Base-by-base conservation (phyloP, 1,284 basidiomycete genomes). In the Inonotus hispidus region DNA sequence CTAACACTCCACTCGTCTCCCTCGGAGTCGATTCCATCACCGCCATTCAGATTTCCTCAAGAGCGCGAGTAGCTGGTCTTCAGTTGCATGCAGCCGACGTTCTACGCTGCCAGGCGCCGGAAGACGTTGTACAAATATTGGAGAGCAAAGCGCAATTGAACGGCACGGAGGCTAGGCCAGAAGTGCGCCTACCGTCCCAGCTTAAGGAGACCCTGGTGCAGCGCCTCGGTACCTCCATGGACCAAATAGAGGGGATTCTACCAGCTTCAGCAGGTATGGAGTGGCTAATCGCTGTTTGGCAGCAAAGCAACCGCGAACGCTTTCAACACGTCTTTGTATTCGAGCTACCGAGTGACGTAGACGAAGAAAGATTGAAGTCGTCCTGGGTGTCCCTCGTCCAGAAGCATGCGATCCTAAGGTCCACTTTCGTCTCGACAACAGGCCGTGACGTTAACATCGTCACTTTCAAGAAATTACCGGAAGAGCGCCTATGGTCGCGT, bases 1-100 rank as follows among this genome's bases (percentile, higher is more conserved):
- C 69, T 6, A 59, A 66, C 8, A 77, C 77, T 4, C 70, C 72
- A 1, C 71, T 80, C 11, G 70, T 71, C 11, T 71, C 77, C 5
- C 67, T 82, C 5, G 80, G 80, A 8, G 71, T 82, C n/a, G 80
- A 82, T 65, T 82, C 81, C 1, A 82, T 82, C 58, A 78, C 76
- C 29, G 78, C 81, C 19, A 79, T 82, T 47, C 76, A 77, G 61
- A 70, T 82, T 19, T 72, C 74, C 7, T 71, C 77, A 23, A 75
- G 71, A 56, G 74, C 72, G 59, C 73, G 75, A 41, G 69, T 69
- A 52, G 71, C 67, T 10, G 78, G 78, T 1, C 61, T 79, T 37
- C 63, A 61, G 7, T 56, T 81, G 16, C 67, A 66, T 21, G 73
- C 75, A 2, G 74, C 71, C 37, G 77, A 80, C 49, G 72, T 81